Conservation (phyloP, 2,329 filamentous ascomycete species). For the Epichloe bromicola region DNA sequence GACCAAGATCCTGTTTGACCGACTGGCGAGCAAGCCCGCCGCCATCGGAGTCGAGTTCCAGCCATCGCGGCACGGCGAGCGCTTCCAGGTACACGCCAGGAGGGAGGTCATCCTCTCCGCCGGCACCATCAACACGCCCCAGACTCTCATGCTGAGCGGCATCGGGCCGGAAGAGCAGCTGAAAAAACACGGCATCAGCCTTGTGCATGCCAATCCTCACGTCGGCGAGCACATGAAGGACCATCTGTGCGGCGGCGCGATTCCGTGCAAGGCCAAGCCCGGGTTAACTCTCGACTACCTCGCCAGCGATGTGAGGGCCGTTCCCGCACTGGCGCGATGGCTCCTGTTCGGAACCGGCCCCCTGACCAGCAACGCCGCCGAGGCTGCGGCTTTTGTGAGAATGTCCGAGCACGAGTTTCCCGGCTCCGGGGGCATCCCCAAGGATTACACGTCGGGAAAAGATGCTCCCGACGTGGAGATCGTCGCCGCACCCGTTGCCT, state of each 20-base stretch:
- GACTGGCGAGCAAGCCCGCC: conserved; percentile 2
- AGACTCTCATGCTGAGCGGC: conserved; percentile 4
- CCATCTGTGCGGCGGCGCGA: conserved; percentile 9
- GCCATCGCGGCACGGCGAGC: conserved; percentile 4
- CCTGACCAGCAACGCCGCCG: conserved; percentile 9
- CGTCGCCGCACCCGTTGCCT: conserved; percentile 7
- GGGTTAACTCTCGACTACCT: conserved; percentile 9
- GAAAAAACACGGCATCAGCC: conserved; percentile 7
- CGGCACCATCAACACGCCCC: conserved; percentile 4
- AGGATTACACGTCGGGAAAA: conserved; percentile 9
- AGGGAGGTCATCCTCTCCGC: conserved; percentile 5
- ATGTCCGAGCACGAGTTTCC: conserved; percentile 6
- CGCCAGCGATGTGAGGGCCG: conserved; percentile 5
- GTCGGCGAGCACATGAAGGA: conserved; percentile 41
- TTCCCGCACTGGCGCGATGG: conserved; percentile 9
- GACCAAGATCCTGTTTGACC: conserved; percentile 8
- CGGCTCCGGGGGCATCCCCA: conserved; percentile 3
- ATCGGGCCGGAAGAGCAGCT: conserved; percentile 4
- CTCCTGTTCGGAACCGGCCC: conserved; percentile 8
- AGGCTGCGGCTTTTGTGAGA: conserved; percentile 10
- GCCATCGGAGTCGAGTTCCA: conserved; percentile 10
- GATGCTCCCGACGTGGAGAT: conserved; percentile 10
- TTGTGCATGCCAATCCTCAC: conserved; percentile 43
- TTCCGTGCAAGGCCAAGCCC: conserved; percentile 8
- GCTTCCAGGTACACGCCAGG: conserved; percentile 18